Conservation (phyloP, 1,139 yeast genomes). For the Meyerozyma carpophila region DNA sequence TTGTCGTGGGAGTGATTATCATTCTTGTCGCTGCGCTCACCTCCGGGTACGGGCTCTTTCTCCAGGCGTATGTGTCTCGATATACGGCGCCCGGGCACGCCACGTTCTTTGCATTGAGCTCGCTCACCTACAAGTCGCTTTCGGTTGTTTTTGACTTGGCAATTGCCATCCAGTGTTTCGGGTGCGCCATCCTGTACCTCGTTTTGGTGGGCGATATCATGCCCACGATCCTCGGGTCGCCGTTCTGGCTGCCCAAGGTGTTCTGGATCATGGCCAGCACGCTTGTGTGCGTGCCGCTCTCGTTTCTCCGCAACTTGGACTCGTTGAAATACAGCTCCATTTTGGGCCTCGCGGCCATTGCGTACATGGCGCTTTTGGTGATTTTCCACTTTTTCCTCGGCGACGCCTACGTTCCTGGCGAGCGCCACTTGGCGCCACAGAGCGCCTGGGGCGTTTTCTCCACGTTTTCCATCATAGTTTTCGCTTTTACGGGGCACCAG, state of each 20-base stretch:
- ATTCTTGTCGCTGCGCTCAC: slow-evolving; percentile 71
- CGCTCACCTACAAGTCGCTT: slow-evolving; percentile 77
- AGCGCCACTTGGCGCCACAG: slow-evolving; percentile 52
- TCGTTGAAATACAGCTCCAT: slow-evolving; percentile 41
- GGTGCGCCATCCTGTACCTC: slow-evolving; percentile 11
- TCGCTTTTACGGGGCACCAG: slow-evolving; percentile 15
- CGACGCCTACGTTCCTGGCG: slow-evolving; percentile 45
- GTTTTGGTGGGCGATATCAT: slow-evolving; percentile 31
- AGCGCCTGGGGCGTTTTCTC: slow-evolving; percentile 59
- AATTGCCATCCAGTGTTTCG: slow-evolving; percentile 14
- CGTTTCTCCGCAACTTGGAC: slow-evolving; percentile 39
- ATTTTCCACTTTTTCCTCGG: slow-evolving; percentile 27
- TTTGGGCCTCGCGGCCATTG: slow-evolving; percentile 36
- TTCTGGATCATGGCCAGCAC: slow-evolving; percentile 38
- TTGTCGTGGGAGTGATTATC: slow-evolving; percentile 60
- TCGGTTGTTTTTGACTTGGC: slow-evolving; percentile 67
- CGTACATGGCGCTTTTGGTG: slow-evolving; percentile 35
- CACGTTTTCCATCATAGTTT: slow-evolving; percentile 32
- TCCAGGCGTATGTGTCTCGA: slow-evolving; percentile 71
- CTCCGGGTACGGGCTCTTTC: slow-evolving; percentile 73
- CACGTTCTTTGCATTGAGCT: slow-evolving; percentile 80
- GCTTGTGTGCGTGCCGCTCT: slow-evolving; percentile 34
- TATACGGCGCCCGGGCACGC: slow-evolving; percentile 71
- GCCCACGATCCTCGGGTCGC: slow-evolving; percentile 32
- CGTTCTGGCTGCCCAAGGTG: slow-evolving; percentile 18